Evolutionary conservation across 352 stramenopile species (phyloP).

Genomic region (Thalassiosira mediterranea): DNA sequence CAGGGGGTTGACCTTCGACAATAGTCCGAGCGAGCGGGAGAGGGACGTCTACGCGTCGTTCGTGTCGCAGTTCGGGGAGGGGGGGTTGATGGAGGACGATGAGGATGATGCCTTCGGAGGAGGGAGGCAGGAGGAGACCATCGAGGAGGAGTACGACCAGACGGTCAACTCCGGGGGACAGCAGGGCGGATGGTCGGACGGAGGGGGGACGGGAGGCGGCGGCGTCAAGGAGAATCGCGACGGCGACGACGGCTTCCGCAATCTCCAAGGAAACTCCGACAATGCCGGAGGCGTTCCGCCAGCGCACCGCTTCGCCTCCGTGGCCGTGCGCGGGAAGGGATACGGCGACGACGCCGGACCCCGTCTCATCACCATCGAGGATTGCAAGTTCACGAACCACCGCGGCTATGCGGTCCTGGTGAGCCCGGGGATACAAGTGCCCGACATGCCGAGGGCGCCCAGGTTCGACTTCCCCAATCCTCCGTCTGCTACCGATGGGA

Average conservation of each 20-base stretch:
- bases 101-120: conserved; percentile 4
- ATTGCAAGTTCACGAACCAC: conserved; percentile 40
- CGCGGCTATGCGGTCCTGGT: conserved; percentile 44
- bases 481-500: too few species aligned
- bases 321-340: conserved; percentile 35
- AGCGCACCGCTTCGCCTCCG: conserved; percentile 33
- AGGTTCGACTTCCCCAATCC: conserved; percentile 12
- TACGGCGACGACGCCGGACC: conserved; percentile 43
- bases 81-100: neutral
- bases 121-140: neutral
- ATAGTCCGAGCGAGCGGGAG: conserved; percentile 20
- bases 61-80: conserved; percentile 12
- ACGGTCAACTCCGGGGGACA: too few species aligned
- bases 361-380: conserved; percentile 36
- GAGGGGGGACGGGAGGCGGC: neutral
- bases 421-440: conserved; percentile 38
- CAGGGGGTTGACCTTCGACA: conserved; percentile 41
- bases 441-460: conserved; percentile 21
- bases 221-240: neutral
- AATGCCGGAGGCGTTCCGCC: neutral
- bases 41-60: conserved; percentile 19
- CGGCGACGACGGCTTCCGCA: neutral
- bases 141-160: conserved; percentile 1
- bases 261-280: neutral
- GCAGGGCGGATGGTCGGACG: too few species aligned